Base-by-base conservation (phyloP, 2,329 filamentous ascomycete genomes). In the Penicillium vulpinum region DNA sequence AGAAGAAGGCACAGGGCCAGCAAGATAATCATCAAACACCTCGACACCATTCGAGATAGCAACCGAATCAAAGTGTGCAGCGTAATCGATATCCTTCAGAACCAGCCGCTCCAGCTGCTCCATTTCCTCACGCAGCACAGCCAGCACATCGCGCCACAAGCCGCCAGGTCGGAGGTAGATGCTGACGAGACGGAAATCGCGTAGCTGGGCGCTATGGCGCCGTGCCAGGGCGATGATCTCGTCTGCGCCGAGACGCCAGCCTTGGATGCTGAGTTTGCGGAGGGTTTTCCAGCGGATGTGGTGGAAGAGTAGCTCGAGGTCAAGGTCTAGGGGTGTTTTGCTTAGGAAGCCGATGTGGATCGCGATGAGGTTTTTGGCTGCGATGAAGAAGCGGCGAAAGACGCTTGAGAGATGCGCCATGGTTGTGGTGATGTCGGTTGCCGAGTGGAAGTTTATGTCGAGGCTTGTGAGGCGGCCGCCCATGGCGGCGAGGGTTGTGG, bases 341-440 rank as follows among this genome's bases (percentile, higher is more conserved):
- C 81, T 80, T 0, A 84, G 83, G 62, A 88, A 89, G 4, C 86
- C 85, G 33, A 89, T 78, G 63, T 89, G 85, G 18, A 89, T 75
- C 21, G 84, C 81, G 57, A 83, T 80, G 64, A 89, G 81, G 57
- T 85, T 85, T 51, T 78, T 80, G 5, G 86, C 84, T 10, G 82
- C 79, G 3, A 71, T 75, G 64, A 89, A 87, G 24, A 88, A 78
- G 5, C 77, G 78, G 41, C 78, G 77, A 61, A 88, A 88, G 9
- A 85, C 75, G 3, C 70, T 70, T 4, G 85, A 86, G 0, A 89
- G 75, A 57, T 83, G 79, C 21, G 75, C 73, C 75, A 88, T 85
- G 56, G 82, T 81, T 29, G 77, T 73, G 59, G 85, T 83, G 16
- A 88, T 75, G 62, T 86, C 80, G 4, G 74, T 74, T 24, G 78